Conservation (phyloP, 768 basidiomycete genomes). For the Calocybe cyanea region DNA sequence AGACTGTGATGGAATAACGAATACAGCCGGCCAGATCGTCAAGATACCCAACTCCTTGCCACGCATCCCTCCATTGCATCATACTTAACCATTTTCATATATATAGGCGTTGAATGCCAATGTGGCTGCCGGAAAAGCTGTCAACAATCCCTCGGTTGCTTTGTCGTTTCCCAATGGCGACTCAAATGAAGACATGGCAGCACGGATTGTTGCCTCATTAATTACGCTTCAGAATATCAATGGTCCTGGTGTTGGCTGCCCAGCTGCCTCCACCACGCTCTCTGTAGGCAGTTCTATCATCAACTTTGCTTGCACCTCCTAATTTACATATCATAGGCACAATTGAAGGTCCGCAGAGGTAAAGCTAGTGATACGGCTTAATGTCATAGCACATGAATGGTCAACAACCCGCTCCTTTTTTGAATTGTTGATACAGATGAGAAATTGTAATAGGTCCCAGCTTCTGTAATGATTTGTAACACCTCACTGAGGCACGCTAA, state of each 20-base stretch:
- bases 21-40: conserved; percentile 49
- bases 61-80: too few relatives aligned
- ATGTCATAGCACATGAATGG: too few relatives aligned
- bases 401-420: too few relatives aligned
- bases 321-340: conserved; percentile 15
- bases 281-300: conserved; percentile 8
- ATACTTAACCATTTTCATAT: conserved; percentile 26
- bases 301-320: conserved; percentile 1
- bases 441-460: too few relatives aligned
- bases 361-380: too few relatives aligned
- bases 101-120: conserved; percentile 46
- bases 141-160: conserved; percentile 54
- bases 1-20: conserved; percentile 65
- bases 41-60: conserved; percentile 66
- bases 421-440: too few relatives aligned
- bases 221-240: conserved; percentile 70
- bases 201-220: conserved; percentile 56
- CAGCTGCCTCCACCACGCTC: conserved; percentile 31
- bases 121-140: conserved; percentile 56
- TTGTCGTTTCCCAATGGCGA: conserved; percentile 63
- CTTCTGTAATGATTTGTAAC: too few relatives aligned
- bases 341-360: conserved; percentile 23
- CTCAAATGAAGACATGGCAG: conserved; percentile 47
- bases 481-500: neutral
- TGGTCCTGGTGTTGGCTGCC: conserved; percentile 69